Percentiles rank a stretch among this genome's conserved stretches.
These are phyloP conservation scores for Leptomonas seymouri DNA, from an alignment of 208 protist species.

Conservation along the genomic window DNA sequence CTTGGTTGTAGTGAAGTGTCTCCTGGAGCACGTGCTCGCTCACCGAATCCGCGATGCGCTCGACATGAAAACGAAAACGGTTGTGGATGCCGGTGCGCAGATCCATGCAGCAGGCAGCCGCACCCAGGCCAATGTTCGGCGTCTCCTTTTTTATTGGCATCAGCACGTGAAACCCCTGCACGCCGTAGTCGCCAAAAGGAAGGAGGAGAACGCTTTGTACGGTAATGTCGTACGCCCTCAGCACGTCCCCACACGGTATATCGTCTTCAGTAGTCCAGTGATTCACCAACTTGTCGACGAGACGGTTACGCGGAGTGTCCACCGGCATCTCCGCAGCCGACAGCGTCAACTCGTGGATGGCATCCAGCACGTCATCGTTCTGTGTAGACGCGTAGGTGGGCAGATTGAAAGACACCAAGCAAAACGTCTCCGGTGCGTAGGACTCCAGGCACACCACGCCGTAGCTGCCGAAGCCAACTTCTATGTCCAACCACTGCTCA, in stretches of 20 bases:
- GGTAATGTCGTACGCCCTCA: constrained; percentile 62
- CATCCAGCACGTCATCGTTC: constrained; percentile 80
- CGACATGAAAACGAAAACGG: constrained; percentile 90
- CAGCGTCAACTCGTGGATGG: constrained; percentile 86
- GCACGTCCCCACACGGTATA: constrained; percentile 45
- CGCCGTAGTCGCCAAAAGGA: constrained; percentile 84
- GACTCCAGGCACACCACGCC: constrained; percentile 83
- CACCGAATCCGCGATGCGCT: constrained; percentile 86
- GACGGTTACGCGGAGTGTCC: constrained; percentile 50
- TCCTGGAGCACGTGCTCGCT: constrained; percentile 87
- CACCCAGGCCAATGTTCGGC: constrained; percentile 84
- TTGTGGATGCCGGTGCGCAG: constrained; percentile 90
- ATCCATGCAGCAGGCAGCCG: constrained; percentile 86
- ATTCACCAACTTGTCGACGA: constrained; percentile 65
- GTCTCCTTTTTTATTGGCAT: constrained; percentile 67
- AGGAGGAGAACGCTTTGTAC: constrained; percentile 74
- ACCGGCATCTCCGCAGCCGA: constrained; percentile 85
- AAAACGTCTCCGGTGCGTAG: constrained; percentile 89
- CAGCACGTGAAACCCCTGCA: constrained; percentile 82
- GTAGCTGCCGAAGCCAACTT: constrained; percentile 62
- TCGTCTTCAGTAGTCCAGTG: constrained; percentile 82
- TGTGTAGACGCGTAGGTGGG: constrained; percentile 63
- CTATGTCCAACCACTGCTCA: constrained; percentile 48
- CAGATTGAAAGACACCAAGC: constrained; percentile 76
- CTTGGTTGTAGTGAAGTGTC: constrained; percentile 84